A percentile compares a stretch with the other conserved stretches of the same genome.
Evolutionary conservation across 345 rosid genomes (phyloP).

Genomic region (Bruguiera parviflora): DNA sequence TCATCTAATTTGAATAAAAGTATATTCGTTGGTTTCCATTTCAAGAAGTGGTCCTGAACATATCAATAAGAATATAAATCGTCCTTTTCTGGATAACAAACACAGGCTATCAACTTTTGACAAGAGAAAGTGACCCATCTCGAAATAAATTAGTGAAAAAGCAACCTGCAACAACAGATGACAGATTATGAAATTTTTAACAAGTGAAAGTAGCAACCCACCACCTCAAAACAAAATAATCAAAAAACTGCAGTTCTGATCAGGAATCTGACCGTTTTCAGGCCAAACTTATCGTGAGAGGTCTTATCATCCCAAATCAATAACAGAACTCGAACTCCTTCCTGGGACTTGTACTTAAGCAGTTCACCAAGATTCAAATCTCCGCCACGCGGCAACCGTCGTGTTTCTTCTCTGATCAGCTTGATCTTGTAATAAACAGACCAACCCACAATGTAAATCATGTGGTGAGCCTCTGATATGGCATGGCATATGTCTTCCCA

Average conservation of each 20-base stretch:
- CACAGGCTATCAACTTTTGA: too few species aligned
- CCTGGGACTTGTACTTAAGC: constrained; percentile 88
- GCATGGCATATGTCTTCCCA: constrained; percentile 98
- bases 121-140: too few species aligned
- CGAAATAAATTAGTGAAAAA: too few species aligned
- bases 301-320: constrained; percentile 95
- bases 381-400: constrained; percentile 62
- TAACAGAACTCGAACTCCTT: constrained; percentile 84
- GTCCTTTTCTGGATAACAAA: too few species aligned
- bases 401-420: constrained; percentile 70
- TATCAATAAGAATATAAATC: too few species aligned
- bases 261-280: constrained; percentile 50
- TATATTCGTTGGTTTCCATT: too few species aligned
- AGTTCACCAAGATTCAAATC: constrained; percentile 81
- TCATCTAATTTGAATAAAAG: too few species aligned
- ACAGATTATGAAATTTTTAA: neutral
- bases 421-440: constrained; percentile 77
- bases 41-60: too few species aligned
- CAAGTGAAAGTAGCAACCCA: neutral
- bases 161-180: neutral
- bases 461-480: constrained; percentile 86
- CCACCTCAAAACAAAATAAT: neutral
- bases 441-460: constrained; percentile 90
- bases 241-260: neutral
- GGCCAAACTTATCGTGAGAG: constrained; percentile 64